Evolutionary conservation across 2,329 filamentous ascomycete genomes (phyloP).

Genomic region (Aspergillus novofumigatus): DNA sequence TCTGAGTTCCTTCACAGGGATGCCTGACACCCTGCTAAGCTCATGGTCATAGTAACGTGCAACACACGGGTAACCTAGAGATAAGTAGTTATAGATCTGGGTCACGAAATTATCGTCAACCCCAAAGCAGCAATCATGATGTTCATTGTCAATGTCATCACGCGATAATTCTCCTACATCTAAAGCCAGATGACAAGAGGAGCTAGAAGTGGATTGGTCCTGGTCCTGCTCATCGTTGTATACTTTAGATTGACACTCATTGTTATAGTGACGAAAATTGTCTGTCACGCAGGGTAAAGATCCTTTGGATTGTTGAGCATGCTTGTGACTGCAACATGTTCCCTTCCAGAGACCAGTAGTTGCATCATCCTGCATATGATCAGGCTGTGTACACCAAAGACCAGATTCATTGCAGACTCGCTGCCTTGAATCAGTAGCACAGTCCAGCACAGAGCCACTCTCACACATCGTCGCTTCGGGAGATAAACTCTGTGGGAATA

Average conservation of each 20-base stretch:
- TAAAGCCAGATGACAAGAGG: not conserved
- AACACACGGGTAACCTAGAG: conserved; percentile 82
- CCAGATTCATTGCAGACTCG: conserved; percentile 53
- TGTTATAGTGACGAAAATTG: conserved; percentile 12
- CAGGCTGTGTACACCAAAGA: conserved; percentile 73
- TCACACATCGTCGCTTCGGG: conserved; percentile 83
- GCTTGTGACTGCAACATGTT: conserved; percentile 30
- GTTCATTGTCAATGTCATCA: conserved; percentile 25
- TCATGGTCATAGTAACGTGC: conserved; percentile 81
- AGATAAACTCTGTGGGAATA: conserved; percentile 76
- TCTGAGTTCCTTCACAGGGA: conserved; percentile 65
- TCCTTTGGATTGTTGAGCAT: conserved; percentile 9
- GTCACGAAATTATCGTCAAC: conserved; percentile 84
- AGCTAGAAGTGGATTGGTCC: not conserved
- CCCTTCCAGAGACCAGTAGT: conserved; percentile 42
- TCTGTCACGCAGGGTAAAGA: conserved; percentile 20
- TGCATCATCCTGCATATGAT: conserved; percentile 35
- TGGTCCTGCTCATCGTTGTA: not conserved
- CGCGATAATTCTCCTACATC: conserved; percentile 3
- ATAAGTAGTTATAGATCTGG: conserved; percentile 96
- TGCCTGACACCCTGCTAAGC: conserved; percentile 72
- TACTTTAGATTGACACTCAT: not conserved
- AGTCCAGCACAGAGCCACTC: conserved; percentile 60
- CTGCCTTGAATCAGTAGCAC: conserved; percentile 48
- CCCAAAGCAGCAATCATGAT: conserved; percentile 56